Evolutionary conservation across 2,329 filamentous ascomycete species (phyloP).

Genomic region (Neoascochyta sp.): DNA sequence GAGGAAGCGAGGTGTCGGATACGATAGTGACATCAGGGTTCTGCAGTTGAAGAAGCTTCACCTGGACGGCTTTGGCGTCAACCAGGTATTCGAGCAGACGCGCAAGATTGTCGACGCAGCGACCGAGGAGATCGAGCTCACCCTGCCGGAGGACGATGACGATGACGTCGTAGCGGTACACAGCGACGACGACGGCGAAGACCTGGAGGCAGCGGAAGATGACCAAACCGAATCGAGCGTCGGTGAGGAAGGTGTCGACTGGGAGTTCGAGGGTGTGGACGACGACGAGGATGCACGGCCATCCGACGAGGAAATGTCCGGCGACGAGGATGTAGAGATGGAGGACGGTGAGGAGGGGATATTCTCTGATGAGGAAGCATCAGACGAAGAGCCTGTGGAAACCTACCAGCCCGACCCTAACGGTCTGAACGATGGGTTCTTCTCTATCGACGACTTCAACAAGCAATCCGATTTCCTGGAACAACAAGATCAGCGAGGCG

Average conservation of each 20-base stretch:
- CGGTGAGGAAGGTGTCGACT: conserved; percentile 35
- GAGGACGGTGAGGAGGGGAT: conserved; percentile 33
- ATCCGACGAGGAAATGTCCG: conserved; percentile 28
- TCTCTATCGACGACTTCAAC: conserved; percentile 97
- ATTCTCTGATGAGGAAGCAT: conserved; percentile 44
- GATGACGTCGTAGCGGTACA: conserved; percentile 15
- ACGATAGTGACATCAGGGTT: conserved; percentile 47
- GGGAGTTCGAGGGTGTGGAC: conserved; percentile 33
- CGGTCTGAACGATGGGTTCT: conserved; percentile 94
- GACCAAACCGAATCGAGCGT: conserved; percentile 24
- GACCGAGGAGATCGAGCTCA: conserved; percentile 52
- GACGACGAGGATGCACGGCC: conserved; percentile 26
- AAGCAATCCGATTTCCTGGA: conserved; percentile 87
- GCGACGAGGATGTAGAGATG: conserved; percentile 29
- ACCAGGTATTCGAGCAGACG: conserved; percentile 93
- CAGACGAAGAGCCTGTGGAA: conserved; percentile 45
- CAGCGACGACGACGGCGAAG: conserved; percentile 32
- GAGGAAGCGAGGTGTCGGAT: conserved; percentile 62
- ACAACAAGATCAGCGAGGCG: conserved; percentile 73
- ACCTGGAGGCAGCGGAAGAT: conserved; percentile 30
- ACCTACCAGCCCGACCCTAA: conserved; percentile 69
- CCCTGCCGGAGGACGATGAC: conserved; percentile 36
- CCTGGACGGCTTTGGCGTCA: conserved; percentile 78
- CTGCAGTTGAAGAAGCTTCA: conserved; percentile 80
- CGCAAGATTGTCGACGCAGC: conserved; percentile 72